A percentile compares a stretch with the other conserved stretches of the same genome.
phyloP scores from a whole-genome alignment of 2,329 filamentous ascomycete species.

The Colletotrichum plurivorum region DNA sequence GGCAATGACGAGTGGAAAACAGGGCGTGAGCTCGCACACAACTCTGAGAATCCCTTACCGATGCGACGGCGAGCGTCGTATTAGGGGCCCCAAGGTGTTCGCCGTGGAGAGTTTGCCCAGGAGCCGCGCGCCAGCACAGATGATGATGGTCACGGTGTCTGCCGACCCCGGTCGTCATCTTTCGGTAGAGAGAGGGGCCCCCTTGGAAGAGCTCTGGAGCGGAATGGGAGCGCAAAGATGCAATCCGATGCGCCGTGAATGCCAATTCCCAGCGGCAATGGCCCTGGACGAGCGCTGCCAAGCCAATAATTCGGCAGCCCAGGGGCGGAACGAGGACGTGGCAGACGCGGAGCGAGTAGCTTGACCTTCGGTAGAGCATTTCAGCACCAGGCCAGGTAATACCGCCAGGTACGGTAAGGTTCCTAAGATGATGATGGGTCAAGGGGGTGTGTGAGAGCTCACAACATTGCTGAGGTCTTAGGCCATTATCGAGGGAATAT shows the following conservation, averaged over 20 bases:
- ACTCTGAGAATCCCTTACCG: no score
- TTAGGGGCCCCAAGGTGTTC: neutral
- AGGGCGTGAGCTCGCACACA: neutral
- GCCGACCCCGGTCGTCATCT: no score
- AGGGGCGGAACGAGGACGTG: slow-evolving; percentile 34
- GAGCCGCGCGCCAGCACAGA: neutral
- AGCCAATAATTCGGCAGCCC: slow-evolving; percentile 38
- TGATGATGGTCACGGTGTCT: neutral
- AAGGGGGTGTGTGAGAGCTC: slow-evolving; percentile 12
- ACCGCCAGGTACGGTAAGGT: neutral
- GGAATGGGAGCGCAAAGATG: slow-evolving; percentile 1
- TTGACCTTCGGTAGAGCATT: slow-evolving; percentile 28
- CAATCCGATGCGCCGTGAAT: slow-evolving; percentile 1
- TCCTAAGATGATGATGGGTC: neutral
- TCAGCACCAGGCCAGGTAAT: neutral
- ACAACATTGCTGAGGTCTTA: neutral
- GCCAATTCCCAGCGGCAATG: slow-evolving; percentile 2
- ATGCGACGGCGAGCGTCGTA: slow-evolving; percentile 14
- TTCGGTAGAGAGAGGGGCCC: no score
- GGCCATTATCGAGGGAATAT: slow-evolving; percentile 10
- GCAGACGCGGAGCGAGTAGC: slow-evolving; percentile 29
- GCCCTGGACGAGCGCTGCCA: slow-evolving; percentile 19
- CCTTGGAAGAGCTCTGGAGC: neutral
- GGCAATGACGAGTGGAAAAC: neutral
- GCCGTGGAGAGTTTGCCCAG: neutral